A percentile compares a stretch with the other conserved stretches of the same genome.
Conservation (phyloP, 305 asterid genomes). For the Solanum chacoense region DNA sequence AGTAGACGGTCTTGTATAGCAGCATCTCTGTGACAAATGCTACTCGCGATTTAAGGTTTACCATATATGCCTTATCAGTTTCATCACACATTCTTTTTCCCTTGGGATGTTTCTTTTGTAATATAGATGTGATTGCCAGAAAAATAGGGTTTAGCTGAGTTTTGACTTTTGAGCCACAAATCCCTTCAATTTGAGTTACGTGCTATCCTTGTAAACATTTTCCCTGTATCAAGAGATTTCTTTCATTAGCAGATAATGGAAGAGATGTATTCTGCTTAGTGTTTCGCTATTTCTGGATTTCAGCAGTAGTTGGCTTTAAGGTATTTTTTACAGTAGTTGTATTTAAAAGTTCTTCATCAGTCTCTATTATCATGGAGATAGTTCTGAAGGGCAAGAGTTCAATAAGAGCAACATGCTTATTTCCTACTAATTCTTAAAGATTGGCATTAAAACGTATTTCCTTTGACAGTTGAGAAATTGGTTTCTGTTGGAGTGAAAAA, state of each 20-base stretch:
- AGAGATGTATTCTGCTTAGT: not conserved
- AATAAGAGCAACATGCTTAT: not conserved
- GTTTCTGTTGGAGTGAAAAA: not conserved
- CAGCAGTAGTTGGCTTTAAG: not conserved
- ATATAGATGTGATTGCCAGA: slow-evolving; percentile 13
- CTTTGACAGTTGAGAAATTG: not conserved
- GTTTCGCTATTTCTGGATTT: not conserved
- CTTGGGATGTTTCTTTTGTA: slow-evolving; percentile 21
- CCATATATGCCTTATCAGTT: not conserved
- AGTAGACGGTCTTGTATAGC: not conserved
- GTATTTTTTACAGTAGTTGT: not conserved
- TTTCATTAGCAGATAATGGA: slow-evolving; percentile 1
- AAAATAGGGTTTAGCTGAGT: slow-evolving; percentile 11
- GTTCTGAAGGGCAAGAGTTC: not conserved
- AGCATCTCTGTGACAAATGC: not conserved
- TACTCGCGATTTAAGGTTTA: not conserved
- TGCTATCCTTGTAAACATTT: slow-evolving; percentile 4
- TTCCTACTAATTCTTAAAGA: not conserved
- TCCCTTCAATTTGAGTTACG: not conserved
- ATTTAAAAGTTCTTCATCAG: not conserved
- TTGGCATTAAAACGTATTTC: not conserved
- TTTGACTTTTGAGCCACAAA: slow-evolving; percentile 3
- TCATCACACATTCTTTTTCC: not conserved
- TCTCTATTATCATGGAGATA: not conserved
- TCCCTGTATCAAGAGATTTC: slow-evolving; percentile 6